These are phyloP conservation scores for Aspergillus wentii DNA, from an alignment of 495 filamentous ascomycete genomes.

Conservation along the genomic window DNA sequence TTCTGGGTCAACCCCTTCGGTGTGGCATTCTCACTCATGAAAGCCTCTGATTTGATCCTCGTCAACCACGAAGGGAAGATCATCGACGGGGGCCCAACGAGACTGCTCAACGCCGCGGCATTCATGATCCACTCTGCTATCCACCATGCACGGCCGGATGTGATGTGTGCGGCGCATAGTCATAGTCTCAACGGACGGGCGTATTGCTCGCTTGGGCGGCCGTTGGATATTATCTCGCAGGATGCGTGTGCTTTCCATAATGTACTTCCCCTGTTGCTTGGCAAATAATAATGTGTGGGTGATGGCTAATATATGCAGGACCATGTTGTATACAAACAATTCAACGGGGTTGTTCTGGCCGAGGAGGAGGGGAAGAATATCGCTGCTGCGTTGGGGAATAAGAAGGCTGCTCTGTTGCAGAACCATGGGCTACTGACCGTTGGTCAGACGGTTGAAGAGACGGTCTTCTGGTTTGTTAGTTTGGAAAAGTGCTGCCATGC, in stretches of 20 bases:
- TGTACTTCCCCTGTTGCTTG: slow-evolving; percentile 8
- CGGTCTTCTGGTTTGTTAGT: slow-evolving; percentile 72
- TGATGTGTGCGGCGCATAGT: slow-evolving; percentile 66
- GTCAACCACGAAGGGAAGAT: slow-evolving; percentile 62
- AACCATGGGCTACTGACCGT: slow-evolving; percentile 64
- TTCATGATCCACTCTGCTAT: slow-evolving; percentile 66
- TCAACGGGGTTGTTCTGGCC: slow-evolving; percentile 70
- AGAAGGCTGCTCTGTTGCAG: slow-evolving; percentile 66
- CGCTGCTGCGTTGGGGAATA: slow-evolving; percentile 55
- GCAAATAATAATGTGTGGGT: slow-evolving; percentile 8
- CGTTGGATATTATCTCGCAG: slow-evolving; percentile 69
- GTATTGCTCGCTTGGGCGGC: slow-evolving; percentile 62
- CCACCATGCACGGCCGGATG: slow-evolving; percentile 66
- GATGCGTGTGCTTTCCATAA: slow-evolving; percentile 67
- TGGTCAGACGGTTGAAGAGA: slow-evolving; percentile 51
- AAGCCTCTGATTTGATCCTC: slow-evolving; percentile 64
- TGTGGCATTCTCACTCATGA: slow-evolving; percentile 64
- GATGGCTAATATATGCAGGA: slow-evolving; percentile 41
- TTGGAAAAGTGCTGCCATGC: slow-evolving; percentile 71
- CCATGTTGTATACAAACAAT: slow-evolving; percentile 57
- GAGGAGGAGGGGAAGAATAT: slow-evolving; percentile 67
- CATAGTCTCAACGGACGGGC: slow-evolving; percentile 68
- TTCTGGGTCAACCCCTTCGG: slow-evolving; percentile 87
- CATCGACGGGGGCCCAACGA: slow-evolving; percentile 59
- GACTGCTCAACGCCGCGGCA: slow-evolving; percentile 62